Evolutionary conservation across 805 yeast species (phyloP).

Genomic region (Metschnikowia anglica): DNA sequence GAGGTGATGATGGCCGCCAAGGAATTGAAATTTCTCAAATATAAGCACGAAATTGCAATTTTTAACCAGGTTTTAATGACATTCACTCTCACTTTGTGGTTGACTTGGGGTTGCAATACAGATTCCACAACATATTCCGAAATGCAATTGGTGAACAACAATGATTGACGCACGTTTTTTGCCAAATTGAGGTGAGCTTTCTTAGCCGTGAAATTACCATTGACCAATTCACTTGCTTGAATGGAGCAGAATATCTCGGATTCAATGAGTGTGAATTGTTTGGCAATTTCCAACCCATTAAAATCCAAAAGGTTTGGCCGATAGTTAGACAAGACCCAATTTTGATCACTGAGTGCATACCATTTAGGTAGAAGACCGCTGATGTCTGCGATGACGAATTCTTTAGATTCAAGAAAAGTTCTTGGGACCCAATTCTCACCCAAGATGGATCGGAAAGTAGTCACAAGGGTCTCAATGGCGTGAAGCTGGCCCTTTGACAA

Average conservation of each 20-base stretch:
- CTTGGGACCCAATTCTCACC: slow-evolving; percentile 47
- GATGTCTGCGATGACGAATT: slow-evolving; percentile 34
- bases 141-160: slow-evolving; percentile 67
- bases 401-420: slow-evolving; percentile 30
- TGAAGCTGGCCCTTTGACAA: slow-evolving; percentile 39
- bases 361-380: slow-evolving; percentile 43
- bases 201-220: slow-evolving; percentile 61
- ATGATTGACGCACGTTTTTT: slow-evolving; percentile 60
- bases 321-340: slow-evolving; percentile 57
- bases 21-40: slow-evolving; percentile 73
- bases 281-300: slow-evolving; percentile 73
- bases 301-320: slow-evolving; percentile 54
- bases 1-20: slow-evolving; percentile 77
- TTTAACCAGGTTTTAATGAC: slow-evolving; percentile 71
- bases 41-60: slow-evolving; percentile 68
- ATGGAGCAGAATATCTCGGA: slow-evolving; percentile 62
- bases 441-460: slow-evolving; percentile 53
- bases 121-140: slow-evolving; percentile 74
- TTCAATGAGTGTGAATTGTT: slow-evolving; percentile 73
- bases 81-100: slow-evolving; percentile 49
- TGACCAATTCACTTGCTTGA: slow-evolving; percentile 62
- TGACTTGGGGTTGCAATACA: slow-evolving; percentile 52
- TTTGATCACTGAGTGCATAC: slow-evolving; percentile 51
- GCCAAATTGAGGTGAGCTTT: slow-evolving; percentile 58
- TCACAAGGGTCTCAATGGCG: slow-evolving; percentile 50